Percentiles rank a stretch among this genome's conserved stretches.
Evolutionary conservation across 1,139 yeast species (phyloP).

Genomic region (Lodderomyces oxycetoniae): DNA sequence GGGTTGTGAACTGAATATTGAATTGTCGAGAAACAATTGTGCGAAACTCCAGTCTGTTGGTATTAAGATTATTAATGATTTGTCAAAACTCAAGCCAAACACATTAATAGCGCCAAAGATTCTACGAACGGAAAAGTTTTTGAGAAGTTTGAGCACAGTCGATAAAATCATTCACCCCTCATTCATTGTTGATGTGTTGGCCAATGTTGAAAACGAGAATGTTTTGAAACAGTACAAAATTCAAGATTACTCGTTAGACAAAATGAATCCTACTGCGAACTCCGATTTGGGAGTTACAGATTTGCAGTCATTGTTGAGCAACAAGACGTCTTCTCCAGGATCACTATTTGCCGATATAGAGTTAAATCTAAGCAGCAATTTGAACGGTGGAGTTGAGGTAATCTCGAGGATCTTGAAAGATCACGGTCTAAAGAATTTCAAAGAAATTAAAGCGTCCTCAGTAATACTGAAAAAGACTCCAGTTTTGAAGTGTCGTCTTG

Average conservation of each 20-base stretch:
- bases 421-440: constrained; percentile 53
- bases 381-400: constrained; percentile 65
- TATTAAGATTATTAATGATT: constrained; percentile 38
- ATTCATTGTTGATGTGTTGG: constrained; percentile 41
- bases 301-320: constrained; percentile 1
- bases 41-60: constrained; percentile 29
- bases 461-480: constrained; percentile 9
- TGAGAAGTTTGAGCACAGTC: constrained; percentile 40
- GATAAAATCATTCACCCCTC: constrained; percentile 43
- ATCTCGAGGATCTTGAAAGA: constrained; percentile 57
- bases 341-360: constrained; percentile 41
- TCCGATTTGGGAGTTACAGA: constrained; percentile 26
- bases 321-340: constrained; percentile 20
- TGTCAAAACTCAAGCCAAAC: constrained; percentile 26
- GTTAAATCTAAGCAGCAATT: constrained; percentile 56
- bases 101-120: constrained; percentile 73
- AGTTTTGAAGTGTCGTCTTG: not conserved
- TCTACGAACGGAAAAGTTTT: constrained; percentile 80
- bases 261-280: constrained; percentile 27
- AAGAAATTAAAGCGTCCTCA: constrained; percentile 25
- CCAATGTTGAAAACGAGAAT: constrained; percentile 12
- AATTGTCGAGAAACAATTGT: constrained; percentile 31
- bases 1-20: constrained; percentile 53
- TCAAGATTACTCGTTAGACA: constrained; percentile 35
- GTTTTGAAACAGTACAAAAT: constrained; percentile 21